Evolutionary conservation across 1,139 yeast species (phyloP).

Genomic region (Hyphopichia pseudoburtonii): DNA sequence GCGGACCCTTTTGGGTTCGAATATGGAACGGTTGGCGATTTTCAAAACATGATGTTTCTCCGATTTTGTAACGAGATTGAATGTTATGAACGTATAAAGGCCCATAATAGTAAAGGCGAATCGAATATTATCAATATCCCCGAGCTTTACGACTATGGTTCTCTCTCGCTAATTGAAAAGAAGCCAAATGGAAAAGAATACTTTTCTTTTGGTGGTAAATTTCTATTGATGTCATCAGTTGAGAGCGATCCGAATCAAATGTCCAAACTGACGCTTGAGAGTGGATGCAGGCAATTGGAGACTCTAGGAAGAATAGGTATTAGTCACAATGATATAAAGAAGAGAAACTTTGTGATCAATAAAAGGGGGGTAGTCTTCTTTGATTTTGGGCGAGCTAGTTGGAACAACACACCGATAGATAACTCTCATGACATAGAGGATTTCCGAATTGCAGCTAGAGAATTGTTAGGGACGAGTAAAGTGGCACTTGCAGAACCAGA

Average conservation of each 20-base stretch:
- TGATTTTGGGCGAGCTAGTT: neutral
- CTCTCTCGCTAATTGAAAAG: neutral
- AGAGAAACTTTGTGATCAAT: neutral
- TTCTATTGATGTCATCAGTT: neutral
- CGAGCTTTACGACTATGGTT: neutral
- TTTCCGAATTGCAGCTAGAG: too few relatives aligned
- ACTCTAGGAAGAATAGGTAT: neutral
- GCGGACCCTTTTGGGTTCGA: neutral
- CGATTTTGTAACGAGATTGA: neutral
- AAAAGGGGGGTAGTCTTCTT: neutral
- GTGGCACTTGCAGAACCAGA: too few relatives aligned
- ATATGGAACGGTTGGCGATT: neutral
- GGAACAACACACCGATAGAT: too few relatives aligned
- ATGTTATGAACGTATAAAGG: neutral
- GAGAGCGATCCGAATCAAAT: neutral
- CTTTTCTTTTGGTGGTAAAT: neutral
- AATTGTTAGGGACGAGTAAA: too few relatives aligned
- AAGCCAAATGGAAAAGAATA: too few relatives aligned
- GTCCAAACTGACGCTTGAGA: neutral
- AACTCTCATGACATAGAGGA: too few relatives aligned
- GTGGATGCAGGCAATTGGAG: neutral
- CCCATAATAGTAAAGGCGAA: neutral
- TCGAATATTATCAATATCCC: neutral
- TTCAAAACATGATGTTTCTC: neutral
- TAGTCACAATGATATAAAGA: neutral